phyloP scores from a whole-genome alignment of 371 early-diverging fungal genomes.

The Fennellomyces sp. region DNA sequence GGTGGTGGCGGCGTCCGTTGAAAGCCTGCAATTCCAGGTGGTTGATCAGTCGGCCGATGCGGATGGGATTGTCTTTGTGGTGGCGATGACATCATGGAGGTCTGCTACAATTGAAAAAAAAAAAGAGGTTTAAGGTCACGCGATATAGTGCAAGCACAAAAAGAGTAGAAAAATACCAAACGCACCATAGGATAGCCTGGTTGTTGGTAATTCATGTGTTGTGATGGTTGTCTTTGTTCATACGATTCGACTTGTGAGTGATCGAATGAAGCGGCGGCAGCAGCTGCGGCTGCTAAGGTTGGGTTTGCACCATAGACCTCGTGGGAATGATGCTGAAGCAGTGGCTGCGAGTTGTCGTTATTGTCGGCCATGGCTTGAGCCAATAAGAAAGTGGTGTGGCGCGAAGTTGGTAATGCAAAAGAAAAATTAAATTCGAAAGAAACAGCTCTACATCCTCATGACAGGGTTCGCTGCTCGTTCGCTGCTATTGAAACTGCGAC shows the following conservation, averaged over 20 bases:
- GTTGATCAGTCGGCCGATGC: background rate
- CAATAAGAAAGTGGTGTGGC: constrained; percentile 8
- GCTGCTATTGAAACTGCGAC: too few relatives aligned
- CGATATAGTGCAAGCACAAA: too few relatives aligned
- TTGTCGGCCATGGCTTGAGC: constrained; percentile 16
- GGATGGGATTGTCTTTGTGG: background rate
- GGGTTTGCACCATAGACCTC: constrained; percentile 7
- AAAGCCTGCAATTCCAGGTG: background rate
- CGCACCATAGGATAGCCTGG: background rate
- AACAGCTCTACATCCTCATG: background rate
- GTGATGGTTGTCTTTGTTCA: background rate
- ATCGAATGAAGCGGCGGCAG: constrained; percentile 1
- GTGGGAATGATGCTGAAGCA: constrained; percentile 12
- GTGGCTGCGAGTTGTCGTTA: constrained; percentile 12
- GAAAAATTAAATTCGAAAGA: background rate
- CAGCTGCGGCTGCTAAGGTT: constrained; percentile 5
- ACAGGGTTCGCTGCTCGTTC: too few relatives aligned
- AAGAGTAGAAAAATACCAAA: background rate
- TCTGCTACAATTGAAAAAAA: constrained; percentile 1
- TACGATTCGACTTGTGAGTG: constrained; percentile 3
- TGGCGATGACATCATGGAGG: constrained; percentile 7
- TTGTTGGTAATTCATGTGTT: background rate
- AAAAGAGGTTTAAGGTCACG: too few relatives aligned
- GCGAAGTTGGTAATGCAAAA: background rate
- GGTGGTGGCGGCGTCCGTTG: background rate